phyloP scores from a whole-genome alignment of 2,329 filamentous ascomycete species.

The Thermothelomyces thermophilus region DNA sequence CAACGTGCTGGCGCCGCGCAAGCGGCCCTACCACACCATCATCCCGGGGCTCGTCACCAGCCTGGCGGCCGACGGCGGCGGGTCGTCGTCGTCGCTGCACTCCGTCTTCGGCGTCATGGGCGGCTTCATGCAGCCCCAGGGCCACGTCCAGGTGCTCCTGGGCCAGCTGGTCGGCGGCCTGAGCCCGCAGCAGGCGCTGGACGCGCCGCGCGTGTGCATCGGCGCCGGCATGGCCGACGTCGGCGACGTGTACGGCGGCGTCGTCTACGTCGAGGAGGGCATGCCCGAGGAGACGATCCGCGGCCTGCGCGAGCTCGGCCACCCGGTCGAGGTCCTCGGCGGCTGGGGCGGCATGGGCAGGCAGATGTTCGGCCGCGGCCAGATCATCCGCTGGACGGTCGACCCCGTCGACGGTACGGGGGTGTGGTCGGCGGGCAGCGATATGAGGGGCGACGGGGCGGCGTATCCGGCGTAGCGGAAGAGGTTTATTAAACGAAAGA shows the following conservation, averaged over 20 bases:
- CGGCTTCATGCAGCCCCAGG: constrained; percentile 97
- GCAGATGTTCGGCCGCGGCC: constrained; percentile 73
- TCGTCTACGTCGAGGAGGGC: constrained; percentile 76
- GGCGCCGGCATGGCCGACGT: constrained; percentile 62
- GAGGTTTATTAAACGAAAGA: constrained; percentile 8
- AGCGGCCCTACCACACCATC: constrained; percentile 95
- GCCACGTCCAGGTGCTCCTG: constrained; percentile 85
- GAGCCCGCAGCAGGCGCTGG: constrained; percentile 80
- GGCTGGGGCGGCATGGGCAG: constrained; percentile 45
- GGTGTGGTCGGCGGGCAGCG: constrained; percentile 85
- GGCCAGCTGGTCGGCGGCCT: constrained; percentile 80
- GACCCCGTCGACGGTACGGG: constrained; percentile 61
- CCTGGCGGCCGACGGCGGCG: constrained; percentile 42
- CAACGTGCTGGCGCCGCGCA: constrained; percentile 71
- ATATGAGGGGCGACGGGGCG: constrained; percentile 75
- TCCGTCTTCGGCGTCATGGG: constrained; percentile 95
- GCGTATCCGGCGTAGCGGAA: constrained; percentile 54
- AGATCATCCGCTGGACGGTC: constrained; percentile 72
- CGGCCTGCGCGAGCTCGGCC: constrained; percentile 63
- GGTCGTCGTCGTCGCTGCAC: constrained; percentile 69
- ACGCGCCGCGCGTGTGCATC: constrained; percentile 87
- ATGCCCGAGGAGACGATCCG: constrained; percentile 62
- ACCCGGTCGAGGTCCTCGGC: constrained; percentile 62
- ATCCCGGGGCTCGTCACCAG: constrained; percentile 86
- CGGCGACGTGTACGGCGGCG: constrained; percentile 52